These are phyloP conservation scores for Ogataea pignaliae DNA, from an alignment of 805 yeast species.

Conservation along the genomic window DNA sequence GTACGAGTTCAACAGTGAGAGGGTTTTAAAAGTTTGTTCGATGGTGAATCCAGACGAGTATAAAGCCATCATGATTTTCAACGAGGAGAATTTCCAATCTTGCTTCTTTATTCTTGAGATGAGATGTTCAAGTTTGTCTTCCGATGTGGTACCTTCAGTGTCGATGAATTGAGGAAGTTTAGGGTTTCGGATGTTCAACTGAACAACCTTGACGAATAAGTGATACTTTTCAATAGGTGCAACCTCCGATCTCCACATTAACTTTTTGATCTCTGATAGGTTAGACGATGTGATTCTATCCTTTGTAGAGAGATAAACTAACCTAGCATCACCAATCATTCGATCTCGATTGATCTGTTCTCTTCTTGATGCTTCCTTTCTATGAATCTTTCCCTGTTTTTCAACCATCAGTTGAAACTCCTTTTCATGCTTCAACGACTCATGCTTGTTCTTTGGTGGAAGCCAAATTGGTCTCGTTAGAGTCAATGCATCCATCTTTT, in stretches of 20 bases:
- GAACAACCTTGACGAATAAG: conserved; percentile 16
- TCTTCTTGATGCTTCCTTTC: conserved; percentile 27
- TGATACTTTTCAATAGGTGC: conserved; percentile 16
- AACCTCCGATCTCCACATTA: conserved; percentile 28
- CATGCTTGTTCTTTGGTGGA: conserved; percentile 58
- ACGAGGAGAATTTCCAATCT: conserved; percentile 15
- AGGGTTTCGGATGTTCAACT: conserved; percentile 2
- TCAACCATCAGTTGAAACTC: conserved; percentile 42
- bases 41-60: conserved; percentile 12
- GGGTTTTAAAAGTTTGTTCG: conserved; percentile 11
- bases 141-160: conserved; percentile 12
- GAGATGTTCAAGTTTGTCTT: background rate
- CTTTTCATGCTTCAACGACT: conserved; percentile 50
- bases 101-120: conserved; percentile 10
- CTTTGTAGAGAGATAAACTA: conserved; percentile 26
- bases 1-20: conserved; percentile 21
- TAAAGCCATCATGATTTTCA: conserved; percentile 11
- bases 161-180: too few relatives aligned
- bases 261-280: conserved; percentile 30
- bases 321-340: conserved; percentile 32
- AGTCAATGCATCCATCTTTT: conserved; percentile 50
- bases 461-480: conserved; percentile 68
- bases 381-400: conserved; percentile 27
- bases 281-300: conserved; percentile 25
- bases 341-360: conserved; percentile 30